Evolutionary conservation across 2,329 filamentous ascomycete species (phyloP), one percentile per base, ranked within the genome.

Genomic region (Diaporthe sp.): DNA sequence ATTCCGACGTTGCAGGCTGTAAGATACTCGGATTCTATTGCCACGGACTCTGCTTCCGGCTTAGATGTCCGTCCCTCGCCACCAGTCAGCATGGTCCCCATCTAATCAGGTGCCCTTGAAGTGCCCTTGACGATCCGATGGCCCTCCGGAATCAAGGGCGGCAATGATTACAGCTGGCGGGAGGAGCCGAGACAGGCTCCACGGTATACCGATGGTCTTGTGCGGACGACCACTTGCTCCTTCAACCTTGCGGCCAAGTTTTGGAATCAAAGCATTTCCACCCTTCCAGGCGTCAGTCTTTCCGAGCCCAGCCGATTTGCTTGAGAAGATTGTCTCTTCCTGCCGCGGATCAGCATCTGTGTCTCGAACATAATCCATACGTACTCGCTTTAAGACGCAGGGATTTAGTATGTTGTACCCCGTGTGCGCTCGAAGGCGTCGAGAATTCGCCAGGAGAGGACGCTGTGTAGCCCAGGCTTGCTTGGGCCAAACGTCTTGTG

Each of bases 381-480:
- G 34, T n/a, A 39, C 34, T 39, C 49, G 65, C 65, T 28, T 70
- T 34, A 42, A 22, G 49, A 53, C 49, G 34, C 65, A 55, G 46
- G 34, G 39, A 65, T 62, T 15, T 46, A 31, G 7, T 8, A 49
- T 53, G 60, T 25, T 44, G 71, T 37, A 34, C 28, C 46, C 46
- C 51, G 31, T 73, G n/a, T 73, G 46, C 58, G 19, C 58, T 65
- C 57, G 58, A 73, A 73, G 42, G 34, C 57, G 55, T 44, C 46
- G 51, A 65, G 71, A 73, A 65, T 25, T 55, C 65, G 34, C 46
- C 71, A 73, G 71, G 44, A 73, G 57, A n/a, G 34, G 58, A 62
- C 46, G 71, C 71, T 49, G 71, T 65, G 71, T 42, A 55, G 46
- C 34, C 34, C 49, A 17, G 44, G 46, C 71, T 34, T 73, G 58